phyloP scores from a whole-genome alignment of 2,329 filamentous ascomycete species.

The Cladophialophora yegresii region DNA sequence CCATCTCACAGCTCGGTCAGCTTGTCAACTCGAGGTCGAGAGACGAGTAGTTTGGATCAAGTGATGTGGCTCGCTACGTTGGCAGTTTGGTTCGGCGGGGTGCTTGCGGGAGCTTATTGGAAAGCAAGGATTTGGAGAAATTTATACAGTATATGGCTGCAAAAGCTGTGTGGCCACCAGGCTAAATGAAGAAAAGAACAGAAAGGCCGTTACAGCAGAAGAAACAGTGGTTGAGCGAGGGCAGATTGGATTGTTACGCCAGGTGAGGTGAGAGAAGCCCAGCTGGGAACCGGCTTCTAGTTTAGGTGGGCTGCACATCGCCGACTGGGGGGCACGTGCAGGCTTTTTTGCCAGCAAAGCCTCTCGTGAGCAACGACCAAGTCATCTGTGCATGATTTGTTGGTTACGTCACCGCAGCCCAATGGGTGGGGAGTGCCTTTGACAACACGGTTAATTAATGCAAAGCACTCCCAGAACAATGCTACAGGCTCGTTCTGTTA shows the following conservation, averaged over 20 bases:
- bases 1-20: conserved; percentile 40
- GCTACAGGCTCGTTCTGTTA: neutral
- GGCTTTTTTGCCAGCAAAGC: neutral
- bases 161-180: neutral
- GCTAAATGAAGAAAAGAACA: conserved; percentile 6
- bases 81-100: conserved; percentile 3
- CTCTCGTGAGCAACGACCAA: neutral
- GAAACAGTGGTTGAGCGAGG: conserved; percentile 9
- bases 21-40: neutral
- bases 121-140: neutral
- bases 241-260: conserved; percentile 6
- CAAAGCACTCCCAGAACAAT: neutral
- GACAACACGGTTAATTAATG: neutral
- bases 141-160: neutral
- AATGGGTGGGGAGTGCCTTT: neutral
- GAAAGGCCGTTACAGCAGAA: conserved; percentile 9
- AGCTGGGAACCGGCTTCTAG: conserved; percentile 2
- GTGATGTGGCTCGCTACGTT: neutral
- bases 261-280: conserved; percentile 18
- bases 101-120: neutral
- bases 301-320: neutral
- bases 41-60: neutral
- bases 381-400: neutral
- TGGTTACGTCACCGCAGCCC: neutral
- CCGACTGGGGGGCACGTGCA: neutral